Evolutionary conservation across 2,329 filamentous ascomycete species (phyloP).

Genomic region (Lasiodiplodia hormozganensis): DNA sequence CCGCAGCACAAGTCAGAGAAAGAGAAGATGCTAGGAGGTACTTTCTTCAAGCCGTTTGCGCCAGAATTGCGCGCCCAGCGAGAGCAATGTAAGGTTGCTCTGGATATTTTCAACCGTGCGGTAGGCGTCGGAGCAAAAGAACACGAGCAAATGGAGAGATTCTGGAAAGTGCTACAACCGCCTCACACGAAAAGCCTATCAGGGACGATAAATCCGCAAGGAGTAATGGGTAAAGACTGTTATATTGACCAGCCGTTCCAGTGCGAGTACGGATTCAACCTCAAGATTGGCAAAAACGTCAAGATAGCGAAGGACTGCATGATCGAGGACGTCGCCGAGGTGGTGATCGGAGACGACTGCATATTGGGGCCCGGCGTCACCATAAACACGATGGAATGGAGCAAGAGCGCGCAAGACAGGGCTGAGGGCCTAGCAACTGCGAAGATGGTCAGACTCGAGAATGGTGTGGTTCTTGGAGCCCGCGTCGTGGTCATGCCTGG

Average conservation of each 20-base stretch:
- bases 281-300: conserved; percentile 84
- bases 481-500: conserved; percentile 67
- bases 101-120: conserved; percentile 87
- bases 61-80: conserved; percentile 81
- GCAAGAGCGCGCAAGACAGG: conserved; percentile 74
- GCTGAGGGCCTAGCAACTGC: conserved; percentile 75
- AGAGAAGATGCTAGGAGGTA: conserved; percentile 85
- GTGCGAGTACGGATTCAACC: conserved; percentile 96
- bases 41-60: conserved; percentile 81
- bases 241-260: conserved; percentile 87
- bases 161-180: conserved; percentile 75
- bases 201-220: conserved; percentile 52
- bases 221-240: conserved; percentile 74
- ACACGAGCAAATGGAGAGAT: conserved; percentile 71
- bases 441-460: conserved; percentile 76
- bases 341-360: conserved; percentile 79
- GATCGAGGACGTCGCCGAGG: conserved; percentile 83
- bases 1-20: conserved; percentile 67
- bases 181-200: conserved; percentile 48
- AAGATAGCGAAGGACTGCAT: conserved; percentile 83
- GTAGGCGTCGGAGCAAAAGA: conserved; percentile 65
- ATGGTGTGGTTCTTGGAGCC: conserved; percentile 71
- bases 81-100: conserved; percentile 80
- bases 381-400: conserved; percentile 76
- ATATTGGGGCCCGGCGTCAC: conserved; percentile 80